Conservation (phyloP, 169 alveolate genomes). For the Cryptosporidium ryanae region DNA sequence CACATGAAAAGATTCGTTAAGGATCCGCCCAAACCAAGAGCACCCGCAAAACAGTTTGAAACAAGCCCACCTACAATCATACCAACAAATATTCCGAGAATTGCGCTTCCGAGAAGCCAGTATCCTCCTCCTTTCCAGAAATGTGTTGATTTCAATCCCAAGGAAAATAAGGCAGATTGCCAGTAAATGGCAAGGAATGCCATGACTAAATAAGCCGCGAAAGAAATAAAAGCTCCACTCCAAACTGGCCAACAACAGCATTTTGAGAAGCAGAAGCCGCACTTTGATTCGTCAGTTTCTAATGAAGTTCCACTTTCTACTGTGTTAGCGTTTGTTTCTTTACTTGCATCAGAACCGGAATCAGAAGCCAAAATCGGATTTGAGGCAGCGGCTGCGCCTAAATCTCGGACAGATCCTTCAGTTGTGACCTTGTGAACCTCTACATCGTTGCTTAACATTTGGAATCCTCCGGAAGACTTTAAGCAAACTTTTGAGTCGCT, state of each 20-base stretch:
- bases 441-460: neutral
- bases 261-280: slow-evolving; percentile 60
- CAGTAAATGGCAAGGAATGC: slow-evolving; percentile 70
- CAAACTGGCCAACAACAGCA: slow-evolving; percentile 76
- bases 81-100: slow-evolving; percentile 73
- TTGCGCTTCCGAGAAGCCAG: slow-evolving; percentile 78
- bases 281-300: slow-evolving; percentile 39
- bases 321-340: neutral
- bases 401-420: neutral
- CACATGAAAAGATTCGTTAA: slow-evolving; percentile 75
- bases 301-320: neutral
- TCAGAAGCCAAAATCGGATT: slow-evolving; percentile 14
- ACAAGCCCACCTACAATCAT: slow-evolving; percentile 79
- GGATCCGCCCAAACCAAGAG: slow-evolving; percentile 77
- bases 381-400: neutral
- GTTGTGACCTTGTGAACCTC: neutral
- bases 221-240: slow-evolving; percentile 67
- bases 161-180: slow-evolving; percentile 72
- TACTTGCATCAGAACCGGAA: neutral
- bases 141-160: slow-evolving; percentile 76
- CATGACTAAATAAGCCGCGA: slow-evolving; percentile 55
- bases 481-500: slow-evolving; percentile 42
- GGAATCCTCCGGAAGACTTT: slow-evolving; percentile 56
- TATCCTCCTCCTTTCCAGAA: slow-evolving; percentile 81
- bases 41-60: slow-evolving; percentile 76